phyloP scores from a whole-genome alignment of 2,329 filamentous ascomycete species.

The Calonectria pauciramosa region DNA sequence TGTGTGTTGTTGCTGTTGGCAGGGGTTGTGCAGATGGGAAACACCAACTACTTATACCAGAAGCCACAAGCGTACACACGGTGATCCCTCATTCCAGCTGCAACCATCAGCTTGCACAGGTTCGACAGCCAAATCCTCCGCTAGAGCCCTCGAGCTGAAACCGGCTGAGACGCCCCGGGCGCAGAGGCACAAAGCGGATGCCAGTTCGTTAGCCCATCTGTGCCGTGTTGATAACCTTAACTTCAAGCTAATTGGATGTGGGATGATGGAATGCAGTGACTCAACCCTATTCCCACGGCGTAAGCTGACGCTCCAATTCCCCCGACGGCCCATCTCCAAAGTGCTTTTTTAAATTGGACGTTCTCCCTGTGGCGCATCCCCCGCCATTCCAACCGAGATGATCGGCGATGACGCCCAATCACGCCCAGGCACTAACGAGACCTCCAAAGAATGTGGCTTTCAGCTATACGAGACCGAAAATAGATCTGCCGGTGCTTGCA shows the following conservation, averaged over 20 bases:
- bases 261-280: not conserved
- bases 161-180: not conserved
- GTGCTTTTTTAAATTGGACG: slow-evolving; percentile 4
- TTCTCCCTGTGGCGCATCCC: slow-evolving; percentile 1
- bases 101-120: not conserved
- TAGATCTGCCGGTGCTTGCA: not conserved
- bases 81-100: not conserved
- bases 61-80: not conserved
- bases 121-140: not conserved
- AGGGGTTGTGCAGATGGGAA: not conserved
- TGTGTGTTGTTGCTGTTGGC: not conserved
- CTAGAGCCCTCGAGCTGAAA: not conserved
- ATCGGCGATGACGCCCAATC: not conserved
- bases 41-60: not conserved
- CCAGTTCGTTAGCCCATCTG: not conserved
- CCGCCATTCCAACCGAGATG: slow-evolving; percentile 1
- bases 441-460: not conserved
- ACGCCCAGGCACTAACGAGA: not conserved
- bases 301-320: slow-evolving; percentile 8
- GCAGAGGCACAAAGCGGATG: not conserved
- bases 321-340: not conserved
- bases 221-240: slow-evolving; percentile 8
- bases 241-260: slow-evolving; percentile 2
- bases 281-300: not conserved
- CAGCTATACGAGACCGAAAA: slow-evolving; percentile 12